A percentile compares a stretch with the other conserved stretches of the same genome.
Evolutionary conservation across 441 rosid genomes (phyloP).

Genomic region (Caryocar brasiliense): DNA sequence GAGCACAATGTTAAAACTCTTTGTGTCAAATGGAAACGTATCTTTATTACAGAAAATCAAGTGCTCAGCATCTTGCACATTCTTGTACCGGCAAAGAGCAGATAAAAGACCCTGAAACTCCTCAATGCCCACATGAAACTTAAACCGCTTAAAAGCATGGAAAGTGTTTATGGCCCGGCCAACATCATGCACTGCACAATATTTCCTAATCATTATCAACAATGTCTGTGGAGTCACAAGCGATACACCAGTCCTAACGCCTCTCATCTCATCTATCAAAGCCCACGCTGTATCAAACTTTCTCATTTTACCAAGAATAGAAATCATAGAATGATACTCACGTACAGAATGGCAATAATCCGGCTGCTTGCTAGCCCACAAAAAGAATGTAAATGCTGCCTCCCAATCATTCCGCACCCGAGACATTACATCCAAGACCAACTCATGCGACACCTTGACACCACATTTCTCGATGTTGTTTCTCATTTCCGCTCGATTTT

Average conservation of each 20-base stretch:
- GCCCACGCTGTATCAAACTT: conserved; percentile 90
- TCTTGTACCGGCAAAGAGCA: conserved; percentile 85
- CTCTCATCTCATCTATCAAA: conserved; percentile 84
- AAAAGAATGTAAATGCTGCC: conserved; percentile 71
- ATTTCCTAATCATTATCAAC: conserved; percentile 79
- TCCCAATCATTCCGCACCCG: conserved; percentile 73
- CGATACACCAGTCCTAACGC: conserved; percentile 32
- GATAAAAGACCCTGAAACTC: conserved; percentile 85
- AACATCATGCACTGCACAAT: conserved; percentile 83
- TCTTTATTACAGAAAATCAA: conserved; percentile 63
- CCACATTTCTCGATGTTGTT: conserved; percentile 49
- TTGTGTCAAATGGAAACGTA: conserved; percentile 55
- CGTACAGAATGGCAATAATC: conserved; percentile 47
- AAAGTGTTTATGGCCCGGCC: conserved; percentile 78
- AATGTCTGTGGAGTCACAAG: conserved; percentile 71
- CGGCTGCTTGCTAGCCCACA: conserved; percentile 69
- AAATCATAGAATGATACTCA: conserved; percentile 71
- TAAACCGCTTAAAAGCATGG: conserved; percentile 56
- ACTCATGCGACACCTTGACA: conserved; percentile 38
- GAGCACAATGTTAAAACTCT: conserved; percentile 77
- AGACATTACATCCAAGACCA: conserved; percentile 66
- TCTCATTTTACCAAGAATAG: conserved; percentile 76
- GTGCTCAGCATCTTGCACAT: conserved; percentile 91
- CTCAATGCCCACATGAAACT: conserved; percentile 52
- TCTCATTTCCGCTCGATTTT: conserved; percentile 31